Evolutionary conservation across 306 rosid genomes (phyloP).

Genomic region (Corylus avellana): DNA sequence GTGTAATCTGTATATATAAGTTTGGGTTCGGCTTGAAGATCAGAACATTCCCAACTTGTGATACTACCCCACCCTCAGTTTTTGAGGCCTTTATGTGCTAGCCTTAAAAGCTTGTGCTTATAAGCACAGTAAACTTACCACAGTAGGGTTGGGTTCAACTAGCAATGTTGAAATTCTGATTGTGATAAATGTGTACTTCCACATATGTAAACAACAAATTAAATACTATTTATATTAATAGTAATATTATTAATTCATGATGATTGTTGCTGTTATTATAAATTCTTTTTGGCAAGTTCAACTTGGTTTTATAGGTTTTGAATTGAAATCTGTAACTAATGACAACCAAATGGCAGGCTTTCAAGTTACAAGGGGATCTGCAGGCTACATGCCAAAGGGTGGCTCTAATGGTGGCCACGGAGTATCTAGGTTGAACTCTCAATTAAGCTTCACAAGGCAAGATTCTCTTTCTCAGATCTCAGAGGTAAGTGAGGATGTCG

Average conservation of each 20-base stretch:
- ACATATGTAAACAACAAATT: not conserved
- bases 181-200: not conserved
- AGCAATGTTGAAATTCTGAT: not conserved
- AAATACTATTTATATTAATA: no score
- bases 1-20: not conserved
- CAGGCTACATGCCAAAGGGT: conserved; percentile 56
- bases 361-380: conserved; percentile 68
- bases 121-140: not conserved
- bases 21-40: not conserved
- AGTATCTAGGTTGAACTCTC: conserved; percentile 62
- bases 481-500: conserved; percentile 46
- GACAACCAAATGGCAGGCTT: conserved; percentile 52
- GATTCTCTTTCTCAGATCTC: conserved; percentile 76
- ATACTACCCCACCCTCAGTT: not conserved
- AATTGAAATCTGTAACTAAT: not conserved
- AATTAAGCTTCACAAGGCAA: conserved; percentile 81
- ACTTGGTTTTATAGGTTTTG: not conserved
- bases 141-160: not conserved
- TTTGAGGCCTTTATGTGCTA: not conserved
- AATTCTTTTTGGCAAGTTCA: not conserved
- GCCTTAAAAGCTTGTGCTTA: not conserved
- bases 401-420: conserved; percentile 42
- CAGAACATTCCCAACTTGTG: not conserved
- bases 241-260: no score
- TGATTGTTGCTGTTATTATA: not conserved